Evolutionary conservation across 345 rosid genomes (phyloP).

Genomic region (Physaria fendleri): DNA sequence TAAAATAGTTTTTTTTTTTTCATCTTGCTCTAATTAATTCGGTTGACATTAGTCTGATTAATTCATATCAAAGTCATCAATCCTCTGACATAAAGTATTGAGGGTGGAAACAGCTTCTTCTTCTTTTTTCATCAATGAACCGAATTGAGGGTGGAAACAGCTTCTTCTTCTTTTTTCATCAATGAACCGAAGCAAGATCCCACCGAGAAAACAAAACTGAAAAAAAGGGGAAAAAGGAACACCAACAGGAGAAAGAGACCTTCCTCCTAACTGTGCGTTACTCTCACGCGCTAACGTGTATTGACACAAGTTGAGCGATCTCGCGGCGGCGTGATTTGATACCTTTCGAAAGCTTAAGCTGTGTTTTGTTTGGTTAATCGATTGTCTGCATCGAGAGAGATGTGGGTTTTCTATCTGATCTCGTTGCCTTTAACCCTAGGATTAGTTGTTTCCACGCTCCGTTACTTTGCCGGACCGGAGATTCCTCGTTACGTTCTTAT

Average conservation of each 20-base stretch:
- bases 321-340: constrained; percentile 5
- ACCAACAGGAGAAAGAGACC: constrained; percentile 1
- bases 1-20: too few relatives aligned
- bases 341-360: background rate
- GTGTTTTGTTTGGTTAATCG: background rate
- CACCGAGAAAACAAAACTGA: background rate
- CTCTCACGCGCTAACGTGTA: constrained; percentile 14
- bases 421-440: constrained; percentile 95
- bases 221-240: background rate
- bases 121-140: constrained; percentile 6
- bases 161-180: background rate
- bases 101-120: background rate
- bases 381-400: constrained; percentile 26
- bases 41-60: too few relatives aligned
- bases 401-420: constrained; percentile 99
- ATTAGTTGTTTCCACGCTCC: constrained; percentile 69
- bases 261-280: constrained; percentile 20
- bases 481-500: constrained; percentile 85
- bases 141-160: background rate
- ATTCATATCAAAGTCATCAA: too few relatives aligned
- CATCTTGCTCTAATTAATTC: too few relatives aligned
- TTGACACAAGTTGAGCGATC: constrained; percentile 16
- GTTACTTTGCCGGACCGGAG: constrained; percentile 92
- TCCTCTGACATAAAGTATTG: too few relatives aligned
- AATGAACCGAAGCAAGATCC: constrained; percentile 18